phyloP scores from a whole-genome alignment of 306 rosid species.

The Glycine tomentella region DNA sequence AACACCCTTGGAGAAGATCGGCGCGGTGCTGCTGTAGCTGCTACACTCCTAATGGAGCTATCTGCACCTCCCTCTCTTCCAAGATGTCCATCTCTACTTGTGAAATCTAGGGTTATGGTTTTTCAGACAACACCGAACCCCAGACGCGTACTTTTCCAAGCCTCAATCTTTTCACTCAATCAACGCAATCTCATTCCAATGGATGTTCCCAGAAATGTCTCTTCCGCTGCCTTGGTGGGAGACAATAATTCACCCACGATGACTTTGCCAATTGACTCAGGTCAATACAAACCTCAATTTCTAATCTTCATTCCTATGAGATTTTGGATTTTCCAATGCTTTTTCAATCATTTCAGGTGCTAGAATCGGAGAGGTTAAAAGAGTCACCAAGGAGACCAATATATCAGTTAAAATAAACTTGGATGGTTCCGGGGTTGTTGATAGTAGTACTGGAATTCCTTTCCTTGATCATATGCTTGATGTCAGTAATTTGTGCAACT shows the following conservation, averaged over 20 bases:
- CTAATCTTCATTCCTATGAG: not conserved
- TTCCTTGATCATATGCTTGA: slow-evolving; percentile 98
- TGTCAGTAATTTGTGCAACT: slow-evolving; percentile 58
- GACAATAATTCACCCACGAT: slow-evolving; percentile 52
- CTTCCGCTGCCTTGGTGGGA: slow-evolving; percentile 55
- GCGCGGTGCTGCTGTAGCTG: not conserved
- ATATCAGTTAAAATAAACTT: slow-evolving; percentile 83
- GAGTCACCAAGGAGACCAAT: slow-evolving; percentile 87
- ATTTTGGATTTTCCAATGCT: not conserved
- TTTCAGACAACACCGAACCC: slow-evolving; percentile 41
- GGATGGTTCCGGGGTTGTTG: slow-evolving; percentile 89
- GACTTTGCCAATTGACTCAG: slow-evolving; percentile 56
- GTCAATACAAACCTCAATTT: slow-evolving; percentile 47
- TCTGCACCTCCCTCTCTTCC: slow-evolving; percentile 53
- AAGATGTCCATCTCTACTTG: slow-evolving; percentile 48
- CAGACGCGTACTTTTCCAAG: slow-evolving; percentile 21
- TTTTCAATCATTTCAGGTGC: slow-evolving; percentile 54
- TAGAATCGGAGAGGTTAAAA: slow-evolving; percentile 87
- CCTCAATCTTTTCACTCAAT: slow-evolving; percentile 47
- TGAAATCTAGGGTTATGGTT: slow-evolving; percentile 56
- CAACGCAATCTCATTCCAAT: slow-evolving; percentile 44
- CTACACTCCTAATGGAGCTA: slow-evolving; percentile 56
- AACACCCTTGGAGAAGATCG: not conserved
- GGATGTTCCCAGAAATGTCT: slow-evolving; percentile 43
- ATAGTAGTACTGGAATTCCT: slow-evolving; percentile 82